Base-by-base conservation (phyloP, 176 grass and related monocot genomes). In the Canna indica region DNA sequence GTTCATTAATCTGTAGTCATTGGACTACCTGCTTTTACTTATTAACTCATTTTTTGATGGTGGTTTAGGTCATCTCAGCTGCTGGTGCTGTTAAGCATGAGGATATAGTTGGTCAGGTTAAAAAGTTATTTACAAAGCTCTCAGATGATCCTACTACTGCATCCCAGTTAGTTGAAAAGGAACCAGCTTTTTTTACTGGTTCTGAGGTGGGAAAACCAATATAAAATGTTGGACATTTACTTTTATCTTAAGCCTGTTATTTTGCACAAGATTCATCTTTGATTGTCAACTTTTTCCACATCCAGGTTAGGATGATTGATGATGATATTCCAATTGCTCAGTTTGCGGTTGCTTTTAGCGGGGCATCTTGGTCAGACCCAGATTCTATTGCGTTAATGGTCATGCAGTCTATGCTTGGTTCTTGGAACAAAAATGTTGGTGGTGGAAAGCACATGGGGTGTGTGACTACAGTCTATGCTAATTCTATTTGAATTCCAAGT, bases 361-460 rank as follows among this genome's bases (percentile, higher is more conserved):
- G 94, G 78, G 90, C 94, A 80, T 82, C 90, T 53, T 83, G 81
- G 82, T 41, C 79, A 47, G 94, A 99, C 77, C 94, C 94, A 48
- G 94, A 99, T 75, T 99, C 94, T 75, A 83, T 99, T 52, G 90
- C 94, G 14, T 82, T 97, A 45, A 96, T 96, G 88, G 92, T 96
- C 72, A 91, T 96, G 88, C 92, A 96, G 81, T 75, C 88, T 64
- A 87, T 96, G 88, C 85, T 96, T 26, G 92, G 92, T 70, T 91
- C 88, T 68, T 96, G 92, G 88, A 91, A 84, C 79, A 96, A 96
- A 73, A 84, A 71, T 45, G 73, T 61, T 76, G 88, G 88, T 76
- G 92, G 92, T 71, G 92, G 92, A 70, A 96, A 96, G 52, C 92
- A 91, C 75, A 82, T 86, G 84, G 94, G 90, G 94, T 99, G 15